phyloP scores from a whole-genome alignment of 2,329 filamentous ascomycete species.

The Alternaria longipes region DNA sequence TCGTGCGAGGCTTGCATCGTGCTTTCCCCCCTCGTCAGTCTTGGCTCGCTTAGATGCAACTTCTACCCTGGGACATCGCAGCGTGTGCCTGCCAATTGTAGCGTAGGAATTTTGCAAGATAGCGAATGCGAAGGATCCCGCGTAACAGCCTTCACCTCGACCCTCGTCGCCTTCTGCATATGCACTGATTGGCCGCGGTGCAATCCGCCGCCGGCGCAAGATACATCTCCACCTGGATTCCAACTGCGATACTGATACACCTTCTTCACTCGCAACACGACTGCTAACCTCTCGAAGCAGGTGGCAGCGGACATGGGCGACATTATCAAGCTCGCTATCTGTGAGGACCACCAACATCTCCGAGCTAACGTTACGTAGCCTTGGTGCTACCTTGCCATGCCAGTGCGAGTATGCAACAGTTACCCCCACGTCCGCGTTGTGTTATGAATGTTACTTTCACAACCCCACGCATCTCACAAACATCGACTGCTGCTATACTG shows the following conservation, averaged over 20 bases:
- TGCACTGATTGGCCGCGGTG: not conserved
- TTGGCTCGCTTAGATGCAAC: conserved; percentile 20
- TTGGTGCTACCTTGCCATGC: not conserved
- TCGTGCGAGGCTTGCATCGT: conserved; percentile 11
- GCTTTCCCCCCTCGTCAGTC: not conserved
- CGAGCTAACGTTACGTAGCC: not conserved
- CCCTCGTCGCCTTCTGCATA: not conserved
- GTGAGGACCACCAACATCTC: not conserved
- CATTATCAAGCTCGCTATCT: not conserved
- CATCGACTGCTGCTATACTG: not conserved
- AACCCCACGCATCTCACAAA: not conserved
- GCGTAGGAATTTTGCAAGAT: not conserved
- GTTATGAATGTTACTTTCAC: not conserved
- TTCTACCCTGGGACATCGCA: conserved; percentile 4
- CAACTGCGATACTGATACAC: not conserved
- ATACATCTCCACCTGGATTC: not conserved
- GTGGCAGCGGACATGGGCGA: not conserved
- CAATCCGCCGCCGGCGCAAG: not conserved
- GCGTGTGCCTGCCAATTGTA: conserved; percentile 13
- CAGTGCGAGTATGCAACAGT: not conserved
- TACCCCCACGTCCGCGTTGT: not conserved
- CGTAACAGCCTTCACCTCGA: conserved; percentile 1
- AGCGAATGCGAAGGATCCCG: not conserved
- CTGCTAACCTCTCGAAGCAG: conserved; percentile 2
- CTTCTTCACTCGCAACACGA: not conserved